phyloP scores from a whole-genome alignment of 805 yeast genomes.

The Metschnikowia lochheadii region DNA sequence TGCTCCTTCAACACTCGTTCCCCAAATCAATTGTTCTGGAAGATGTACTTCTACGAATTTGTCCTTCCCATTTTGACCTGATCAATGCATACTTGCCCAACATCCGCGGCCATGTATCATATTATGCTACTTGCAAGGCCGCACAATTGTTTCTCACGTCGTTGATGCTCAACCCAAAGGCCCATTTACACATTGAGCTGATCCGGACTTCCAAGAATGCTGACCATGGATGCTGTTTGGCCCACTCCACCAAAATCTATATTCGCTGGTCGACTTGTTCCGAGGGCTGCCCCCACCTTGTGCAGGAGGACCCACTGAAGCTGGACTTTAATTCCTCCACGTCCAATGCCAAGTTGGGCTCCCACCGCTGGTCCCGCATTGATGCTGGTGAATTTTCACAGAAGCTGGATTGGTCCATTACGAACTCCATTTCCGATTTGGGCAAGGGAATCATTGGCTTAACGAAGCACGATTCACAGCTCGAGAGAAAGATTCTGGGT shows the following conservation, averaged over 20 bases:
- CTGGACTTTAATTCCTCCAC: conserved; percentile 21
- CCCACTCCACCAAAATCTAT: conserved; percentile 45
- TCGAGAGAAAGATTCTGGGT: conserved; percentile 48
- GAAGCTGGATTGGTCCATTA: conserved; percentile 16
- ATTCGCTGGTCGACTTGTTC: conserved; percentile 57
- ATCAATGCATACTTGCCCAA: conserved; percentile 49
- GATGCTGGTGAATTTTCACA: conserved; percentile 23
- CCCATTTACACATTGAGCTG: conserved; percentile 50
- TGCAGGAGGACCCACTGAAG: neutral
- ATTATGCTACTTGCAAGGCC: conserved; percentile 54
- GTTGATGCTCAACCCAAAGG: conserved; percentile 50
- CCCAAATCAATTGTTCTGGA: conserved; percentile 43
- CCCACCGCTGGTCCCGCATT: conserved; percentile 38
- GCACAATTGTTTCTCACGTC: conserved; percentile 51
- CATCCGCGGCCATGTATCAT: conserved; percentile 52
- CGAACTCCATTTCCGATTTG: conserved; percentile 25
- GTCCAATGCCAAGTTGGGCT: conserved; percentile 36
- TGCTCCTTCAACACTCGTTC: conserved; percentile 42
- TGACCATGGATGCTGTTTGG: conserved; percentile 32
- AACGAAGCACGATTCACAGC: conserved; percentile 19
- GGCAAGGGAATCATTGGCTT: conserved; percentile 34
- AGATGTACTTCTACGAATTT: conserved; percentile 48
- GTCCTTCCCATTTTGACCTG: conserved; percentile 48
- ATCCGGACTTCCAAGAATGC: conserved; percentile 27
- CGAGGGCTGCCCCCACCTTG: conserved; percentile 48